Evolutionary conservation across 1,284 basidiomycete genomes (phyloP), one percentile per base, ranked within the genome.

Genomic region (Ganoderma resinaceum): DNA sequence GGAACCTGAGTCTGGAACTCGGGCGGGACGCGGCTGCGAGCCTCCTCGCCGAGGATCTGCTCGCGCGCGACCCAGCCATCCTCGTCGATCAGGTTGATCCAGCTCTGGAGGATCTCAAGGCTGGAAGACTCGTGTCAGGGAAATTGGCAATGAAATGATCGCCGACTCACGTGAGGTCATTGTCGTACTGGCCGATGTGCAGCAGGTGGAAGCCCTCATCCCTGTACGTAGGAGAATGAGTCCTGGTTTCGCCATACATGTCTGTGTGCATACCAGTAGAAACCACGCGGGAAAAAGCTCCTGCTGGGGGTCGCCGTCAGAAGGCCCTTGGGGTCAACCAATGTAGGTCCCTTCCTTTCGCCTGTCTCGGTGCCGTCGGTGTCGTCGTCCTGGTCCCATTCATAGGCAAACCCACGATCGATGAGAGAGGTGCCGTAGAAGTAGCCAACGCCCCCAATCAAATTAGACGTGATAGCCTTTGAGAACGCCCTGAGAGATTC

Each of bases 161-260:
- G 49, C 38, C 57, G 52, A 42, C 77, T 64, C 70, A 91, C 92
- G 92, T 94, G 70, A 98, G 88, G 75, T 95, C 95, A 69, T 93
- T 95, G 77, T 98, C 97, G 93, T 93, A 97, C 73, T 91, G 89
- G 26, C 95, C 95, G 58, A 98, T 94, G 74, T 96, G 91, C 52
- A 95, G 82, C 38, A 98, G 81, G 79, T 98, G 97, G 84, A 98
- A 98, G 1, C 96, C 96, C 81, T 98, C 96, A 77, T 98, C 96
- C 95, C 93, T 94, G 73, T 20, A 14, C 61, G 20, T 33, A 29
- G 42, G 23, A n/a, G 20, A 69, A 6, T 63, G 58, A 66, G 33
- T 35, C 55, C 57, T 33, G 35, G 52, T 58, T 70, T 60, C 69
- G 61, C 61, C 37, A 37, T 53, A 29, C n/a, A 52, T 63, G 26